A percentile compares a stretch with the other conserved stretches of the same genome.
phyloP scores from a whole-genome alignment of 371 early-diverging fungal genomes.

The Nematocida ironsii region DNA sequence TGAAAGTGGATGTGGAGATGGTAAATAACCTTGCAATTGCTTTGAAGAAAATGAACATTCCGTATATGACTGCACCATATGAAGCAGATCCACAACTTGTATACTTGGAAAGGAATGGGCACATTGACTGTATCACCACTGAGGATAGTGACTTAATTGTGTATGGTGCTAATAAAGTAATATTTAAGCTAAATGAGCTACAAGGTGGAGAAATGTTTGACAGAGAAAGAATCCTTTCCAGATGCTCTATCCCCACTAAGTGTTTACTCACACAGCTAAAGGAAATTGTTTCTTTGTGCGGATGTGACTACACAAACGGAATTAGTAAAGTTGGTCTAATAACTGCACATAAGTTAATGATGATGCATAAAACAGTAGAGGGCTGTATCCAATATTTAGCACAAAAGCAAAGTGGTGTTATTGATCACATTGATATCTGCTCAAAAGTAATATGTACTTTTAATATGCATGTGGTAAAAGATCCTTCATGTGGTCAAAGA shows the following conservation, averaged over 20 bases:
- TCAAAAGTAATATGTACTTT: conserved; percentile 65
- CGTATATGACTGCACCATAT: conserved; percentile 87
- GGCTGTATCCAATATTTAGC: conserved; percentile 46
- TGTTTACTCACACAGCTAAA: conserved; percentile 72
- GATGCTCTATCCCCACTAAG: conserved; percentile 13
- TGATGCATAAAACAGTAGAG: conserved; percentile 61
- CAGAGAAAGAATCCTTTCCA: conserved; percentile 52
- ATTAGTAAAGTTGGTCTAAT: conserved; percentile 81
- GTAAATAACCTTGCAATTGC: conserved; percentile 71
- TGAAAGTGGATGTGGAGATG: conserved; percentile 71
- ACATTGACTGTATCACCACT: conserved; percentile 79
- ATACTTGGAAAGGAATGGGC: conserved; percentile 74
- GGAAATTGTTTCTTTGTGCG: conserved; percentile 85
- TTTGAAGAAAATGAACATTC: conserved; percentile 73
- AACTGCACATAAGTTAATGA: conserved; percentile 75
- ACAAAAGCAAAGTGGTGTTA: conserved; percentile 50
- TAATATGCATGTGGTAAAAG: conserved; percentile 68
- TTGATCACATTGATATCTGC: conserved; percentile 61
- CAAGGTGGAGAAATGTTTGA: conserved; percentile 60
- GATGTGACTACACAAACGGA: conserved; percentile 86
- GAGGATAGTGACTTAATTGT: conserved; percentile 93
- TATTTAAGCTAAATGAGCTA: conserved; percentile 65
- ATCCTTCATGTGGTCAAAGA: conserved; percentile 60
- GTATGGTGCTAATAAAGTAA: conserved; percentile 76
- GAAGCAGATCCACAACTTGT: conserved; percentile 96